phyloP scores from a whole-genome alignment of 768 basidiomycete genomes.

The Russula olivacea region DNA sequence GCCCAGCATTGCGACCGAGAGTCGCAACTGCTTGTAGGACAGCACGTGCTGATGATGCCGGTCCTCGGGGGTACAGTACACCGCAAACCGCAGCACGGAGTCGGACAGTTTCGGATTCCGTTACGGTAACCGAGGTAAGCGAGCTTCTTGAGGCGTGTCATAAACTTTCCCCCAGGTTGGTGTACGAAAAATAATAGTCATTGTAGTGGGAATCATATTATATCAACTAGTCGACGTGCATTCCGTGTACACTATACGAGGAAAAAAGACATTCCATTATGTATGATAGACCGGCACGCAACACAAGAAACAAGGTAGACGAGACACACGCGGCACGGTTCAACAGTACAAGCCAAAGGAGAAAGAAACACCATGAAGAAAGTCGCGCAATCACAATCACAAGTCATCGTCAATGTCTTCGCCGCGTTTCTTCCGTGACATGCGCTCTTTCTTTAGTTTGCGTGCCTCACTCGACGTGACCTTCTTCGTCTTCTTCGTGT shows the following conservation, averaged over 20 bases:
- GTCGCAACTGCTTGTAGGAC: not conserved
- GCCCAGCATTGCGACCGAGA: not conserved
- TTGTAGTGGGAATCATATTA: constrained; percentile 7
- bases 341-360: not conserved
- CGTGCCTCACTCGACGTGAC: constrained; percentile 74
- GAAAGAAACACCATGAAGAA: not conserved
- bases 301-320: constrained; percentile 6
- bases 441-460: constrained; percentile 95
- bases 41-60: not conserved
- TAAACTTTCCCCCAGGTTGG: not conserved
- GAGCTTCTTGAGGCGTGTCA: not conserved
- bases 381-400: constrained; percentile 30
- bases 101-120: not conserved
- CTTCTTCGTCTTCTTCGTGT: constrained; percentile 82
- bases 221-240: constrained; percentile 10
- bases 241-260: constrained; percentile 8
- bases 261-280: not conserved
- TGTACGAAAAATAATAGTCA: constrained; percentile 5
- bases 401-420: constrained; percentile 59
- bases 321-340: constrained; percentile 23
- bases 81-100: not conserved
- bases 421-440: constrained; percentile 82
- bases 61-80: not conserved
- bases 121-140: not conserved
- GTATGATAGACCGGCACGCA: constrained; percentile 15